phyloP scores from a whole-genome alignment of 305 asterid genomes.

The Plantago lanceolata region DNA sequence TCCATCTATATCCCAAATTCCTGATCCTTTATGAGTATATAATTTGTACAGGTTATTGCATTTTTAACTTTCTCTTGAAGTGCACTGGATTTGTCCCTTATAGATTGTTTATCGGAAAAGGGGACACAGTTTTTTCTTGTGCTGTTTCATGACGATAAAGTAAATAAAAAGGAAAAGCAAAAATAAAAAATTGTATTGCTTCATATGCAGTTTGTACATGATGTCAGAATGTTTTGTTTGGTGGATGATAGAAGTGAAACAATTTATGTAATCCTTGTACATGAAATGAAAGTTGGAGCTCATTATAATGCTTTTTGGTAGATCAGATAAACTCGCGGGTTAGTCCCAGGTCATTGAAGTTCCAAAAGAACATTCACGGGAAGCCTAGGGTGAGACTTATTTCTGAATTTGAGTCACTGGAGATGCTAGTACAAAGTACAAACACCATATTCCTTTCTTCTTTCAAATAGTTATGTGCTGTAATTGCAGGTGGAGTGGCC shows the following conservation, averaged over 20 bases:
- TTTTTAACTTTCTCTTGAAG: too few relatives aligned
- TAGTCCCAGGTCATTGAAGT: constrained; percentile 64
- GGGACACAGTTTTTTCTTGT: neutral
- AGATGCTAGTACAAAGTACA: constrained; percentile 1
- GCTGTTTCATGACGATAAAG: neutral
- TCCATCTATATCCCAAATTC: too few relatives aligned
- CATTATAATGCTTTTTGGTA: constrained; percentile 36
- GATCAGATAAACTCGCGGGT: constrained; percentile 66
- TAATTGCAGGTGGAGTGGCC: constrained; percentile 69
- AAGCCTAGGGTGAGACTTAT: constrained; percentile 69
- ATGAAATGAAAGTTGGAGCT: constrained; percentile 22
- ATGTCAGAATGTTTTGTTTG: neutral
- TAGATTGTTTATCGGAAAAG: too few relatives aligned
- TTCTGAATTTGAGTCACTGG: constrained; percentile 4
- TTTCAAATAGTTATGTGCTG: constrained; percentile 12
- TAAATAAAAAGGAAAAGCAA: neutral
- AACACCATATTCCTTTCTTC: neutral
- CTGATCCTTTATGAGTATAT: too few relatives aligned
- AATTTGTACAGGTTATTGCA: too few relatives aligned
- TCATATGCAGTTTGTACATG: neutral
- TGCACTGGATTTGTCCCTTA: too few relatives aligned
- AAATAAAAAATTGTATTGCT: neutral
- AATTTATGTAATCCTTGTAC: neutral
- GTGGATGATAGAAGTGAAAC: neutral
- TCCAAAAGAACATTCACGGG: constrained; percentile 61